Conservation (phyloP, 345 rosid species). For the Conringia planisiliqua region DNA sequence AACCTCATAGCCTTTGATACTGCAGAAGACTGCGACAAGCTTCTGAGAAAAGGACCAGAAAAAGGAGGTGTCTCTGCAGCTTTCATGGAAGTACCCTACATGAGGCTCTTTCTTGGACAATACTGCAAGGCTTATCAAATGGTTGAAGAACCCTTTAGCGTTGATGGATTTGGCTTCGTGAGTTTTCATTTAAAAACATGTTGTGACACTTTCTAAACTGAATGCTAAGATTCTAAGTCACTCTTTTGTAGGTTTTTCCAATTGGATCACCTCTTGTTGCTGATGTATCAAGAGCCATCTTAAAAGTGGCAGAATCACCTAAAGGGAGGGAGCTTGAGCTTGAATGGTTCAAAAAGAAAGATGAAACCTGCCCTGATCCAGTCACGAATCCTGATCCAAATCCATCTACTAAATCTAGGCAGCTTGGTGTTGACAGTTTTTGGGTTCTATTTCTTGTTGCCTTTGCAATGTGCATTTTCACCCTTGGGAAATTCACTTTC, state of each 20-base stretch:
- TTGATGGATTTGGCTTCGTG: slow-evolving; percentile 50
- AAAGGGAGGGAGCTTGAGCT: slow-evolving; percentile 27
- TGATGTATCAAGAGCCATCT: slow-evolving; percentile 44
- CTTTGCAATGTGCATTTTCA: not conserved
- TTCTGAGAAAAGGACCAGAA: slow-evolving; percentile 35
- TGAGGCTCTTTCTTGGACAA: slow-evolving; percentile 37
- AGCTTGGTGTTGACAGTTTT: not conserved
- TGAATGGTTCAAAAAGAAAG: slow-evolving; percentile 22
- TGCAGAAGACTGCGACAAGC: slow-evolving; percentile 30
- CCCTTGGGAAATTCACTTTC: not conserved
- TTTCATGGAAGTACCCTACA: slow-evolving; percentile 36
- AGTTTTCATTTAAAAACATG: not conserved
- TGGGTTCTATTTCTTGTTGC: not conserved
- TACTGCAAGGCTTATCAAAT: slow-evolving; percentile 38
- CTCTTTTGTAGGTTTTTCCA: slow-evolving; percentile 39
- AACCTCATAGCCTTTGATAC: slow-evolving; percentile 15
- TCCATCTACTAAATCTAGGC: slow-evolving; percentile 15
- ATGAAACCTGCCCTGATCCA: slow-evolving; percentile 30
- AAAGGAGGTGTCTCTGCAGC: slow-evolving; percentile 45
- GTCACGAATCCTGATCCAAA: slow-evolving; percentile 19
- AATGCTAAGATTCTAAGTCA: not conserved
- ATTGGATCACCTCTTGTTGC: slow-evolving; percentile 42
- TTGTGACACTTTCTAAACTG: not conserved
- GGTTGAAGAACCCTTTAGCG: slow-evolving; percentile 36
- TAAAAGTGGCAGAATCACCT: slow-evolving; percentile 37